These are phyloP conservation scores for Aethionema arabicum DNA, from an alignment of 345 rosid genomes.

Conservation along the genomic window DNA sequence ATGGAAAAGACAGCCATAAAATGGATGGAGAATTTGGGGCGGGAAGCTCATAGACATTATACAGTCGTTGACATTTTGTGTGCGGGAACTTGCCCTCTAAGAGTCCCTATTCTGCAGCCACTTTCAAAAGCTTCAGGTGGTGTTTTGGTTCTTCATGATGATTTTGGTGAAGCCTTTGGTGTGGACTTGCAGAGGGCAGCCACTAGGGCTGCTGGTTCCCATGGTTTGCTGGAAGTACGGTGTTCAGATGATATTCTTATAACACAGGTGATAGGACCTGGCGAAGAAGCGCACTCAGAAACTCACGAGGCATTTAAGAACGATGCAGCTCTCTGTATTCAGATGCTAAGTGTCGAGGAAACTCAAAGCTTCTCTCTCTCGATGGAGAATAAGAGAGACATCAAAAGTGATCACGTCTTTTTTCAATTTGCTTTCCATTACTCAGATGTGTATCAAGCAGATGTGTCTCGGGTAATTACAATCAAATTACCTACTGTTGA, in stretches of 20 bases:
- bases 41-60: slow-evolving; percentile 66
- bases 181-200: slow-evolving; percentile 96
- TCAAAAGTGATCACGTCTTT: slow-evolving; percentile 63
- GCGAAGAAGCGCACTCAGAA: slow-evolving; percentile 88
- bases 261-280: slow-evolving; percentile 95
- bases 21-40: slow-evolving; percentile 88
- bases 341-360: slow-evolving; percentile 89
- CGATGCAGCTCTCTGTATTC: slow-evolving; percentile 65
- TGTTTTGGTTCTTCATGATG: slow-evolving; percentile 92
- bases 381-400: slow-evolving; percentile 83
- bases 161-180: slow-evolving; percentile 98
- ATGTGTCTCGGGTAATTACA: slow-evolving; percentile 82
- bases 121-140: slow-evolving; percentile 96
- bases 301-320: slow-evolving; percentile 67
- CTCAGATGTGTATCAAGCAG: slow-evolving; percentile 82
- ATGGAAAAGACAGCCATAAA: slow-evolving; percentile 83
- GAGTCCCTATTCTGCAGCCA: slow-evolving; percentile 87
- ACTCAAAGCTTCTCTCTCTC: slow-evolving; percentile 86
- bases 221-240: slow-evolving; percentile 86
- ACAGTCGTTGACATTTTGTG: slow-evolving; percentile 90
- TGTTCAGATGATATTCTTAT: slow-evolving; percentile 91
- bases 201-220: slow-evolving; percentile 77
- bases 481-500: slow-evolving; percentile 79
- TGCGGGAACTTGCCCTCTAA: slow-evolving; percentile 95
- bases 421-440: slow-evolving; percentile 85